Percentiles rank a stretch among this genome's conserved stretches.
Conservation (phyloP, 2,329 filamentous ascomycete species). For the Neocucurbitaria cava region DNA sequence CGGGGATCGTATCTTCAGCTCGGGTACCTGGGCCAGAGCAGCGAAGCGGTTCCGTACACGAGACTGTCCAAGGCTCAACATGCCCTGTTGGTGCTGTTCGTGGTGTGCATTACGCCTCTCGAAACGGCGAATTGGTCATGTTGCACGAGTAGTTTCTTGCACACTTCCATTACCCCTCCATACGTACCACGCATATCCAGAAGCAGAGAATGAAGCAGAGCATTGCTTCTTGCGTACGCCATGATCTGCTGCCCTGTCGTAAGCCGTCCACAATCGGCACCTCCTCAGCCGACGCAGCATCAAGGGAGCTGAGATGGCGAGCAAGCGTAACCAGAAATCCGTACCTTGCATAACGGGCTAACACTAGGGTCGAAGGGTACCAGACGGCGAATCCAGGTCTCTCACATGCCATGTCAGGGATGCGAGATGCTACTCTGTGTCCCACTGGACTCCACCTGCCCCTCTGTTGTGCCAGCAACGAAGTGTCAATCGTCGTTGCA, state of each 20-base stretch:
- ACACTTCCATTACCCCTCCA: not conserved
- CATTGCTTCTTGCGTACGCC: not conserved
- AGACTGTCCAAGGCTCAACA: slow-evolving; percentile 8
- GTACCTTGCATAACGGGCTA: slow-evolving; percentile 34
- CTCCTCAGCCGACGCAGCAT: not conserved
- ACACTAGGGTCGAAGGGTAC: slow-evolving; percentile 25
- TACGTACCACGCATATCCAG: slow-evolving; percentile 8
- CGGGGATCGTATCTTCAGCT: slow-evolving; percentile 18
- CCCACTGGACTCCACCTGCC: not conserved
- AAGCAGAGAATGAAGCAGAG: slow-evolving; percentile 1
- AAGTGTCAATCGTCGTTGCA: not conserved
- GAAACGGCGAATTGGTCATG: not conserved
- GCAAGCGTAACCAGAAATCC: not conserved
- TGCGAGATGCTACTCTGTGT: slow-evolving; percentile 3
- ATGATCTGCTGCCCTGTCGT: not conserved
- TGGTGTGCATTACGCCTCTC: not conserved
- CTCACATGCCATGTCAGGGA: slow-evolving; percentile 28
- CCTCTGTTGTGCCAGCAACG: slow-evolving; percentile 1
- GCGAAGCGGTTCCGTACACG: not conserved
- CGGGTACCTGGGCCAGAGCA: slow-evolving; percentile 10
- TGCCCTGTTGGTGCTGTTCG: too few relatives aligned
- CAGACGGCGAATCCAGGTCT: slow-evolving; percentile 10
- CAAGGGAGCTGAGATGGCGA: slow-evolving; percentile 20
- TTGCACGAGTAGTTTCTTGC: not conserved
- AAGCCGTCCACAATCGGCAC: not conserved